These are phyloP conservation scores for Plantago ovata DNA, from an alignment of 257 asterid species.

Conservation along the genomic window DNA sequence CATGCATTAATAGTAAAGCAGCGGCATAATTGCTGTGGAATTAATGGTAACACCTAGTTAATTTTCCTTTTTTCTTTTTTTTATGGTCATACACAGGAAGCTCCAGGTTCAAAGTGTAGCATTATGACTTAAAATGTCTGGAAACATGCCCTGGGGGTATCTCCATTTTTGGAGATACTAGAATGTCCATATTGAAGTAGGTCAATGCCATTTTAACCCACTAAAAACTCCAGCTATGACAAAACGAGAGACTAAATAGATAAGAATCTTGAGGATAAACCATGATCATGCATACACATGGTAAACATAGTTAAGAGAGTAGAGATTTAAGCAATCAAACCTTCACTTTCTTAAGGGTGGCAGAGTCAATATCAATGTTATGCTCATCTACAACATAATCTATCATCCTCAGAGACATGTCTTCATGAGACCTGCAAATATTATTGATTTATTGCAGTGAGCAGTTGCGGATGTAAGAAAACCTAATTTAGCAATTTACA, in stretches of 20 bases:
- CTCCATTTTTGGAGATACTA: too few species aligned
- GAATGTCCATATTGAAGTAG: too few species aligned
- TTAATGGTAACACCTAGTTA: too few species aligned
- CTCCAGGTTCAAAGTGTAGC: too few species aligned
- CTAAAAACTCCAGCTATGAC: too few species aligned
- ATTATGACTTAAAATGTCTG: too few species aligned
- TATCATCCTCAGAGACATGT: constrained; percentile 84
- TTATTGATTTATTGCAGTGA: constrained; percentile 17
- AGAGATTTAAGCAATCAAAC: constrained; percentile 32
- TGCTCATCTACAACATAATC: constrained; percentile 76
- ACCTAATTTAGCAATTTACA: constrained; percentile 4
- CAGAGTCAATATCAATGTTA: constrained; percentile 65
- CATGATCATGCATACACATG: not conserved
- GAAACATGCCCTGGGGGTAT: too few species aligned
- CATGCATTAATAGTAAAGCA: not conserved
- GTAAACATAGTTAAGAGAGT: not conserved
- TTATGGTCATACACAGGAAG: too few species aligned
- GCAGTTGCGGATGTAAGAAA: constrained; percentile 17
- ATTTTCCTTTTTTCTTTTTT: too few species aligned
- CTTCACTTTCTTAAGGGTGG: constrained; percentile 61
- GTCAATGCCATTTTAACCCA: too few species aligned
- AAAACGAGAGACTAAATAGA: constrained; percentile 2
- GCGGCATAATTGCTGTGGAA: too few species aligned
- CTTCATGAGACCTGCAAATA: constrained; percentile 84
- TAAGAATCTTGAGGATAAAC: not conserved